Evolutionary conservation across 495 filamentous ascomycete species (phyloP), one percentile per base, ranked within the genome.

Genomic region (Lophiotrema nucula): DNA sequence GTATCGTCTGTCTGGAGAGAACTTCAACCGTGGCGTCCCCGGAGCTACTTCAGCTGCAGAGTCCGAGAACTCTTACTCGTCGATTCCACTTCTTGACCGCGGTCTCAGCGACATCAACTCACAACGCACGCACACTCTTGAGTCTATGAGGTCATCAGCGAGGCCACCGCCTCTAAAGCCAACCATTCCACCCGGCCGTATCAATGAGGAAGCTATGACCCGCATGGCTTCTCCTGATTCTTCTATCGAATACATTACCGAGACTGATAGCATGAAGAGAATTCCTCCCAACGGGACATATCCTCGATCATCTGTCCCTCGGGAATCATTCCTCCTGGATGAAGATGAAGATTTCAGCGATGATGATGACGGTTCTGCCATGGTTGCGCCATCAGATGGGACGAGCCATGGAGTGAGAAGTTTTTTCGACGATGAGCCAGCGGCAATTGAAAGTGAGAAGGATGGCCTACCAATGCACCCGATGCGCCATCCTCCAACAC

Each of bases 331-430:
- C 60, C 67, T 89, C 56, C 77, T 88, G 22, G 79, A 83, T 43
- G 82, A 84, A 23, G 85, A 84, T 58, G 84, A 89, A 61, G 77
- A 83, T 56, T 74, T 84, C 24, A 92, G 87, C 51, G 89, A 88
- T 56, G 92, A 89, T 13, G 91, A 89, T 11, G 88, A 95, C 53
- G 58, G 92, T 25, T 93, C 92, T 1, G 75, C 83, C 6, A 69
- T 81, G 19, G 76, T 84, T 23, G 80, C 73, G 26, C 79, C 84
- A 25, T 77, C 74, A 25, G 68, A 61, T 18, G 58, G 62, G 15
- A 64, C 63, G 1, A 67, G 63, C 37, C 56, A 71, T 15, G 71
- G 68, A 39, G 47, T 72, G n/a, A 60, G 67, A 35, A 65, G 71
- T 66, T 71, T 75, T 69, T 73, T 71, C 61, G 69, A 73, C 39